A percentile compares a stretch with the other conserved stretches of the same genome.
Evolutionary conservation across 306 rosid genomes (phyloP).

Genomic region (Trifolium pratense): DNA sequence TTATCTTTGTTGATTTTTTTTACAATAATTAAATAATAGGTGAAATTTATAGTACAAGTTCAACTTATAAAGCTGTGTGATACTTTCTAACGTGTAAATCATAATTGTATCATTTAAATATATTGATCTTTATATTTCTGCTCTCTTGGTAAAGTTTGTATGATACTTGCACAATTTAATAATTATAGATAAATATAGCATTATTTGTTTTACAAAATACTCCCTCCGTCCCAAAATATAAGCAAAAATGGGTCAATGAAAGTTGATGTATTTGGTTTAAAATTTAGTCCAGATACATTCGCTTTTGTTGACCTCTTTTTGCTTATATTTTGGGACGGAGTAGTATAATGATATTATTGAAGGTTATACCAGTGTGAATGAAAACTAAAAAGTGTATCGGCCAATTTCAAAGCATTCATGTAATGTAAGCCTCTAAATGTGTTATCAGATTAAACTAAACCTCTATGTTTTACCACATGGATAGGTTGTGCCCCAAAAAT

Average conservation of each 20-base stretch:
- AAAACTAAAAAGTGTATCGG: not conserved
- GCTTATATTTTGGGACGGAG: too few relatives aligned
- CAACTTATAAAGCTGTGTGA: not conserved
- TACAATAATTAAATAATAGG: not conserved
- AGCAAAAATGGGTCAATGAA: too few relatives aligned
- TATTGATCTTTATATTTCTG: not conserved
- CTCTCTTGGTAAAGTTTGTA: not conserved
- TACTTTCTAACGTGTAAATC: not conserved
- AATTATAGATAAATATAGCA: not conserved
- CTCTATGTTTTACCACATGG: not conserved
- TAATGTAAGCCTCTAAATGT: not conserved
- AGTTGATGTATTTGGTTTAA: too few relatives aligned
- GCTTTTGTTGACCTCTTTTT: too few relatives aligned
- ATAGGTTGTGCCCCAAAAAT: not conserved
- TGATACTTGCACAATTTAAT: not conserved
- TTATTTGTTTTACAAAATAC: too few relatives aligned
- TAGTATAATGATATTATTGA: too few relatives aligned
- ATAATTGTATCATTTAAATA: not conserved
- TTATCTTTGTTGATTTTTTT: not conserved
- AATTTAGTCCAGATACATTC: too few relatives aligned
- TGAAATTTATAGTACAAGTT: not conserved
- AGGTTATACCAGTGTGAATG: not conserved
- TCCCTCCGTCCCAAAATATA: too few relatives aligned
- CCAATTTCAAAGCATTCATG: constrained; percentile 13
- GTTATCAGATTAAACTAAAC: not conserved